A percentile compares a stretch with the other conserved stretches of the same genome.
These are phyloP conservation scores for Halophytophthora batemanensis DNA, from an alignment of 352 stramenopile species.

Conservation along the genomic window DNA sequence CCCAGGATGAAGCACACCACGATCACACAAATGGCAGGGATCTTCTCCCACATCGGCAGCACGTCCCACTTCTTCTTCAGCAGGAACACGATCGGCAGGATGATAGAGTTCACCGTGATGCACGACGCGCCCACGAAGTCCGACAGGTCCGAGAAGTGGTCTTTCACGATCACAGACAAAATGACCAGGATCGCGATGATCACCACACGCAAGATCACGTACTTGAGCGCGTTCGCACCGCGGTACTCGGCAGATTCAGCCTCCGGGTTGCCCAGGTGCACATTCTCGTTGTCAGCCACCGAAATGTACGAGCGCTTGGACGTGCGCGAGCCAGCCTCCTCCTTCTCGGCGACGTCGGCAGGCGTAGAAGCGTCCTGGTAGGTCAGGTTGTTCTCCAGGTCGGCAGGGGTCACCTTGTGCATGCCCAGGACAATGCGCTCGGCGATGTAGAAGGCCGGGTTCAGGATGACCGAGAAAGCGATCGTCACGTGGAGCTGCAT, in stretches of 20 bases:
- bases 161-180: constrained; percentile 17
- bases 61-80: constrained; percentile 9
- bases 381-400: constrained; percentile 9
- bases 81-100: constrained; percentile 26
- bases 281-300: constrained; percentile 18
- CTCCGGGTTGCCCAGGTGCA: not conserved
- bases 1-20: constrained; percentile 11
- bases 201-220: constrained; percentile 15
- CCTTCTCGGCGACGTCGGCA: not conserved
- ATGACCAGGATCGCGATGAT: constrained; percentile 19
- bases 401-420: constrained; percentile 20
- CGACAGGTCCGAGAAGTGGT: constrained; percentile 24
- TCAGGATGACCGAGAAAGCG: constrained; percentile 21
- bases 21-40: constrained; percentile 6
- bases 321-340: too few species aligned
- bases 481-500: constrained; percentile 11
- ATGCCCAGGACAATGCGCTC: constrained; percentile 33
- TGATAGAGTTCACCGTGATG: constrained; percentile 22
- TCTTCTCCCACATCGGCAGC: constrained; percentile 22
- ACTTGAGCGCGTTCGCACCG: constrained; percentile 16
- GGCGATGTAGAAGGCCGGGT: constrained; percentile 26
- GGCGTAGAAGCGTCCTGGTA: not conserved
- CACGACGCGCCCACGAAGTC: constrained; percentile 26
- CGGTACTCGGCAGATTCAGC: constrained; percentile 7
- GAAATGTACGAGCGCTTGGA: constrained; percentile 25